These are phyloP conservation scores for Spergularia bocconei DNA, from an alignment of 148 eudicot genomes.

Conservation along the genomic window DNA sequence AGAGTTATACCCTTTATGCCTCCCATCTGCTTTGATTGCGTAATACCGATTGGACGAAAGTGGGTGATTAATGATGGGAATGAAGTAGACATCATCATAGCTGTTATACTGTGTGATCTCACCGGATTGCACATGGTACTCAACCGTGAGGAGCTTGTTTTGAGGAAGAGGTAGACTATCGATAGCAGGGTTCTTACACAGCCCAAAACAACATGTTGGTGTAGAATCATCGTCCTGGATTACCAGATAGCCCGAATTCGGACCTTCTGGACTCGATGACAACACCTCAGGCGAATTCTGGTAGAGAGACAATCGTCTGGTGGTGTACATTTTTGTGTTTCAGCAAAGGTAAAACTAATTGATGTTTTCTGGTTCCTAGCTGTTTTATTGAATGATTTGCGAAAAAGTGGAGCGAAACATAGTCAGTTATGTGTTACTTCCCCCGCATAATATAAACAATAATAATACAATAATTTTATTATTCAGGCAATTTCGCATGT, in stretches of 20 bases:
- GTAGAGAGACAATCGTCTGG: slow-evolving; percentile 36
- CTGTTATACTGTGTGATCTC: not conserved
- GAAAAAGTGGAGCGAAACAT: no score
- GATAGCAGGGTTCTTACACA: slow-evolving; percentile 24
- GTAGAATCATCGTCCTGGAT: slow-evolving; percentile 35
- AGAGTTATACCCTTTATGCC: slow-evolving; percentile 29
- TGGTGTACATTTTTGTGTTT: slow-evolving; percentile 29
- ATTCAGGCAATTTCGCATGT: no score
- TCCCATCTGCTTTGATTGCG: slow-evolving; percentile 32
- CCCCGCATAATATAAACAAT: no score
- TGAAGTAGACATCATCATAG: slow-evolving; percentile 30
- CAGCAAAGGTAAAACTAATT: no score
- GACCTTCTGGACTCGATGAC: slow-evolving; percentile 33
- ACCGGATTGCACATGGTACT: slow-evolving; percentile 13
- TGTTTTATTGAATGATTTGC: no score
- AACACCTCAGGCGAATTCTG: slow-evolving; percentile 26
- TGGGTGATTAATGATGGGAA: slow-evolving; percentile 38
- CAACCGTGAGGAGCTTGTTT: slow-evolving; percentile 28
- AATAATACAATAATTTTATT: no score
- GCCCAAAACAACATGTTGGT: slow-evolving; percentile 26
- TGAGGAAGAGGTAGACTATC: slow-evolving; percentile 40
- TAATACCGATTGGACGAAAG: slow-evolving; percentile 36
- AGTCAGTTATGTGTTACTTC: no score
- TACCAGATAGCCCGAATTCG: slow-evolving; percentile 41
- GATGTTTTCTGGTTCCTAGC: no score